phyloP scores from a whole-genome alignment of 2,329 filamentous ascomycete genomes.

The Lachnellula cervina region DNA sequence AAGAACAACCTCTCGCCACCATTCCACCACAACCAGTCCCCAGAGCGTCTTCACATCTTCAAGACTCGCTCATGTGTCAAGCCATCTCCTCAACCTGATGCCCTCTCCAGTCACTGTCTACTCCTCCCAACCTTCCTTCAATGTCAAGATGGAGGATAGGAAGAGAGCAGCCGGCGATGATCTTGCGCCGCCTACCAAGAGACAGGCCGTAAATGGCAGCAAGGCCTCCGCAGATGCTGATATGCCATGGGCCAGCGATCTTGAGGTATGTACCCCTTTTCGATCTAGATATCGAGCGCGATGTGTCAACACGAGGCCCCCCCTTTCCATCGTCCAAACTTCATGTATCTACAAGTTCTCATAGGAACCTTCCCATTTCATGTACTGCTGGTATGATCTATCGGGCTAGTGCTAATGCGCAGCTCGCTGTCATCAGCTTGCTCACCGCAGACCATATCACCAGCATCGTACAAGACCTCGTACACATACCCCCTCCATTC shows the following conservation, averaged over 20 bases:
- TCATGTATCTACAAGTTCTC: constrained; percentile 18
- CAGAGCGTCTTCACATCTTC: not conserved
- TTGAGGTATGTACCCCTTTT: constrained; percentile 59
- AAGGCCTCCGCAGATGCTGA: constrained; percentile 61
- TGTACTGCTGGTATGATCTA: constrained; percentile 23
- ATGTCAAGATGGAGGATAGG: constrained; percentile 95
- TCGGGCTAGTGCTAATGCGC: constrained; percentile 39
- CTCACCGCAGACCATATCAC: constrained; percentile 32
- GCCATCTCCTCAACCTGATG: constrained; percentile 65
- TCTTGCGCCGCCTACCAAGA: constrained; percentile 82
- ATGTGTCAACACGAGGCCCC: constrained; percentile 15
- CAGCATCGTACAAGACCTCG: constrained; percentile 22
- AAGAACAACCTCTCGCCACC: constrained; percentile 12
- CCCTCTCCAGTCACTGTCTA: constrained; percentile 62
- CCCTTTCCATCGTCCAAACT: constrained; percentile 7
- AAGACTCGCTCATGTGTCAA: constrained; percentile 26
- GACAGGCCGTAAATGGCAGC: constrained; percentile 78
- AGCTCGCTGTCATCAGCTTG: constrained; percentile 41
- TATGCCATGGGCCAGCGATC: constrained; percentile 65
- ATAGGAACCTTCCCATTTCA: constrained; percentile 12
- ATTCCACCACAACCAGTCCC: constrained; percentile 7
- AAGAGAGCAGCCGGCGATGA: constrained; percentile 92
- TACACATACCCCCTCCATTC: constrained; percentile 10
- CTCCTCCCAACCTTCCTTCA: constrained; percentile 73
- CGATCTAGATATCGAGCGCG: constrained; percentile 11